Base-by-base conservation (phyloP, 331 rosid species). In the Quercus tomentella region DNA sequence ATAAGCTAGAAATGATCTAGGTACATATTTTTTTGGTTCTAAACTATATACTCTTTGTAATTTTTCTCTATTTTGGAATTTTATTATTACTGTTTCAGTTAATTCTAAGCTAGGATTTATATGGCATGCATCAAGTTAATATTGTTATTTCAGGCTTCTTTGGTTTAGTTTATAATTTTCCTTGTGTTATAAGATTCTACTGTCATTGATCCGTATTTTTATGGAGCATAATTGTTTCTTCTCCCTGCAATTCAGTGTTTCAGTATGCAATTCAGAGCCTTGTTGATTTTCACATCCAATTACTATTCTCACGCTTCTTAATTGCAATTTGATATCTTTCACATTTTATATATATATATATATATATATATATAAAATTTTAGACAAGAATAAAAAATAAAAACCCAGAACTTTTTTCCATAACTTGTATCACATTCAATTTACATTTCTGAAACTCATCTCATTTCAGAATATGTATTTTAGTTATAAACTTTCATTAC, bases 1-100 rank as follows among this genome's bases (percentile, higher is more conserved):
- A 35, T 6, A 33, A 2, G 99, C 97, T n/a, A 89, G 98, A 76
- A 93, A 93, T 72, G 98, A 93, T 81, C 99, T 88, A 87, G 97
- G 99, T 43, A 43, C 52, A 8, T 5, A 30, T 85, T 7, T 16
- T 70, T 41, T 35, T 3, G 6, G 23, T 5, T 22, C 4, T 15
- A 65, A 14, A 14, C 21, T 7, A 28, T 66, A 25, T 16, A 31
- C 69, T 25, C 11, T 66, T 66, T 17, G 4, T 31, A 7, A 30
- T 30, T 65, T 7, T 65, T 2, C 14, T 57, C 0, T 57, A 20
- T 66, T 31, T 43, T 31, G 49, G 71, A 23, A 18, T 18, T 66
- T 18, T 31, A 66, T 31, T 15, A 6, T 66, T 31, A 21, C 71
- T 18, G 4, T 66, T 66, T 17, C 35, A 12, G 2, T 17, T 66